Base-by-base conservation (phyloP, 306 rosid genomes). In the Inga leiocalycina region DNA sequence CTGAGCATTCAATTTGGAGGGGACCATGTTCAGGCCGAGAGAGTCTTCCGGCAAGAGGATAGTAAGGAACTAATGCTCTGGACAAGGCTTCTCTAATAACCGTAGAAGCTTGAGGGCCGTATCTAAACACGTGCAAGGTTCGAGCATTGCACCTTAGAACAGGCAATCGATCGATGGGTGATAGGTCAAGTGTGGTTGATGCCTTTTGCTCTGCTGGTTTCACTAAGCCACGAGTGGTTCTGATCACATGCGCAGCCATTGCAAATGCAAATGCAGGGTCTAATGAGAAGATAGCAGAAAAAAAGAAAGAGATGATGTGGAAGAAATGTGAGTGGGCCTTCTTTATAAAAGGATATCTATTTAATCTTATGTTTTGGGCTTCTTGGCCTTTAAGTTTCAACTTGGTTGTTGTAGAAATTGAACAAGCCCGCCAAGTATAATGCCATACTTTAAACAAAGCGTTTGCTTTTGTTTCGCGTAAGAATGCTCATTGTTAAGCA, bases 21-120 rank as follows among this genome's bases (percentile, higher is more conserved):
- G 74, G 46, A 39, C 79, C 73, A 13, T 43, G 73, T 46, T 64
- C 16, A 2, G 88, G 59, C 22, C 89, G 85, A 56, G 3, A 71
- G 10, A 92, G 87, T 14, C 91, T 74, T 54, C 98, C 97, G 0
- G 96, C 96, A 11, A 94, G 91, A 76, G 98, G 98, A 87, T 91
- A 91, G 81, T 92, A 94, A 0, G 89, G 90, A 81, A 92, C 94
- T 45, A 94, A 76, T 30, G 96, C 98, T 39, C n/a, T 83, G 2
- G 97, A 91, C 80, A 92, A 72, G 0, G 94, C 98, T 56, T 89
- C 81, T 85, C 85, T 86, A 19, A 94, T 83, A n/a, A 86, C 81
- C 2, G 13, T n/a, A 27, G 84, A 76, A 0, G 92, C 94, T n/a
- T 83, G 71, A 57, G 87, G 90, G 17, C 91, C 92, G 43, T 87